A percentile compares a stretch with the other conserved stretches of the same genome.
phyloP scores from a whole-genome alignment of 495 filamentous ascomycete species.

The Hyaloscypha bicolor region DNA sequence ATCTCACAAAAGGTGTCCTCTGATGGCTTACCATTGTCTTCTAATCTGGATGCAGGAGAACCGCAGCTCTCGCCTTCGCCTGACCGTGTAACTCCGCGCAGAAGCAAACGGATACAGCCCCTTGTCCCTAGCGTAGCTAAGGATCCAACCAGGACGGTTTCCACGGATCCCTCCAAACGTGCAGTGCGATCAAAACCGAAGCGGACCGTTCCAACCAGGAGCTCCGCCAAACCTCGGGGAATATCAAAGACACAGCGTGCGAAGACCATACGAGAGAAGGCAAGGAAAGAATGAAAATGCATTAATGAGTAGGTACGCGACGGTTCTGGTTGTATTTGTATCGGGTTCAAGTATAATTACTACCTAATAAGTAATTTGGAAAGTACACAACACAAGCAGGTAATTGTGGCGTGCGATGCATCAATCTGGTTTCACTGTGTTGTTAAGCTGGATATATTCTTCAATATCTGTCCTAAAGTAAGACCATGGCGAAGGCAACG shows the following conservation, averaged over 20 bases:
- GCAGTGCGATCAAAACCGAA: conserved; percentile 19
- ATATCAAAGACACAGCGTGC: conserved; percentile 20
- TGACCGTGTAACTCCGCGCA: conserved; percentile 22
- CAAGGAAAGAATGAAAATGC: conserved; percentile 14
- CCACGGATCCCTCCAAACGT: conserved; percentile 12
- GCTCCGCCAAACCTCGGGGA: conserved; percentile 20
- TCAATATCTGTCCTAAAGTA: no score
- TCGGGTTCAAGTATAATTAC: no score
- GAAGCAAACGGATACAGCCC: conserved; percentile 24
- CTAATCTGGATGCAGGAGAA: conserved; percentile 10
- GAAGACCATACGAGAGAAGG: conserved; percentile 10
- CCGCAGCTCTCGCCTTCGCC: conserved; percentile 13
- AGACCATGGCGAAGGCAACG: no score
- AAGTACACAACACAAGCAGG: no score
- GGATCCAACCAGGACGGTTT: conserved; percentile 10
- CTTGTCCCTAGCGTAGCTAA: conserved; percentile 16
- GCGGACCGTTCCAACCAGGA: conserved; percentile 20
- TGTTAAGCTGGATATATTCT: no score
- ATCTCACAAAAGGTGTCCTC: conserved; percentile 10
- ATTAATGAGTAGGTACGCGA: no score
- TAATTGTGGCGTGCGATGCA: no score
- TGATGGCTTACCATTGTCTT: conserved; percentile 21
- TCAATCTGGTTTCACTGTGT: no score
- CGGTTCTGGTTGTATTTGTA: no score
- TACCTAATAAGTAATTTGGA: no score